Evolutionary conservation across 2,329 filamentous ascomycete species (phyloP), one percentile per base, ranked within the genome.

Genomic region (Trichoderma pleuroti): DNA sequence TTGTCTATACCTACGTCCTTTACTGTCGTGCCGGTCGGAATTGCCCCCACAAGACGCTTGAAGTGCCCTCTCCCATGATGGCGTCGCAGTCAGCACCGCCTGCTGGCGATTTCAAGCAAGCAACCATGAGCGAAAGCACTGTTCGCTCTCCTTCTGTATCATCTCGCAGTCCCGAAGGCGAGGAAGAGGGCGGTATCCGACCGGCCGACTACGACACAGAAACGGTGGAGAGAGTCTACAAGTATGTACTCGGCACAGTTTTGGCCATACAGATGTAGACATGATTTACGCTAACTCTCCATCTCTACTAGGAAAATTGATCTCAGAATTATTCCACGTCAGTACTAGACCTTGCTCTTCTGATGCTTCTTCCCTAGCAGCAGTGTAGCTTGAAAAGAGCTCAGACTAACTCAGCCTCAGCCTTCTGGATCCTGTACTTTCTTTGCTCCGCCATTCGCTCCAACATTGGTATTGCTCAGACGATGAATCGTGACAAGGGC

Each of bases 401-500:
- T 49, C n/a, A 24, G 4, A 24, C 71, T 70, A 56, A 72, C 36
- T 4, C 3, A 3, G 7, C 2, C 24, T 16, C 72, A 86, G 93
- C 94, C 34, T 95, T 97, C 81, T 97, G 94, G 94, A 80, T 91
- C 18, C 86, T 97, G 18, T 97, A 97, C 83, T 97, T 97, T 78
- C 87, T 97, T 74, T 96, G 93, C 85, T 96, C 93, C 0, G 94
- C 93, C 72, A 96, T 97, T 76, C 90, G 93, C 66, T 96, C 93
- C 76, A 97, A 97, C 81, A 93, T 97, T 74, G 93, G 93, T 72
- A 90, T 97, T 75, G 92, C 94, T n/a, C 93, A 97, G 82, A 97
- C 94, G 1, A 97, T 97, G 94, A 97, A 97, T 81, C 81, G 81
- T 34, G 81, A 86, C 21, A 81, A 86, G 54, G 86, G 87, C 39